Evolutionary conservation across 1,139 yeast species (phyloP).

Genomic region (Kodamaea alishanica): DNA sequence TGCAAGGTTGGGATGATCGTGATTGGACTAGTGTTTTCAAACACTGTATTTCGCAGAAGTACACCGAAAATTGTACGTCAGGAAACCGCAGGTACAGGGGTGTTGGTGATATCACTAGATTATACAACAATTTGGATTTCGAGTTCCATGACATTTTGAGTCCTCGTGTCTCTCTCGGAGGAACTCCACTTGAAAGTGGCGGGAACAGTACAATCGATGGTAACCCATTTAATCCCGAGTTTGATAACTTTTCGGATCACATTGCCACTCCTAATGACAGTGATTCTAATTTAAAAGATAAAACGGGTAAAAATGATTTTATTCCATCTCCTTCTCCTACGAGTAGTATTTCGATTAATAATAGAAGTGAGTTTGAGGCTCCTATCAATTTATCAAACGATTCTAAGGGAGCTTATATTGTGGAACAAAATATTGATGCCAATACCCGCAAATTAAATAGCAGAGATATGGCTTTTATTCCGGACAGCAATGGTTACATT

Average conservation of each 20-base stretch:
- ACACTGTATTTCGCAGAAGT: conserved; percentile 3
- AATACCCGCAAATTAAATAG: too few relatives aligned
- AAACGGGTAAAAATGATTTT: not conserved
- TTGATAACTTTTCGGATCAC: conserved; percentile 16
- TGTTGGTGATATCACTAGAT: conserved; percentile 29
- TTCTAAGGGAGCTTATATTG: too few relatives aligned
- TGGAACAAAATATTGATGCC: too few relatives aligned
- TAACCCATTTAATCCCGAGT: conserved; percentile 5
- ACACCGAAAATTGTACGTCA: conserved; percentile 1
- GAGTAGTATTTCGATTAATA: too few relatives aligned
- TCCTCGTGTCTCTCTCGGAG: conserved; percentile 13
- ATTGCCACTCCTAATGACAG: conserved; percentile 12
- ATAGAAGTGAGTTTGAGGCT: too few relatives aligned
- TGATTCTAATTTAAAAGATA: conserved; percentile 2
- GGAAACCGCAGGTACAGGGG: conserved; percentile 24
- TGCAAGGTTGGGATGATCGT: conserved; percentile 34
- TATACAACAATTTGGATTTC: conserved; percentile 29
- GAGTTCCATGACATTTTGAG: conserved; percentile 18
- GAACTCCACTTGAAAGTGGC: conserved; percentile 2
- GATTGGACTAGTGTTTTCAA: conserved; percentile 44
- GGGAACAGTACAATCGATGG: conserved; percentile 6
- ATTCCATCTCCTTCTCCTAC: too few relatives aligned
- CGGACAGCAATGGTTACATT: not conserved
- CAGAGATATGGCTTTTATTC: not conserved
- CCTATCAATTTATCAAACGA: too few relatives aligned